phyloP scores from a whole-genome alignment of 140 eudicot species.

The Ambrosia hybrid region DNA sequence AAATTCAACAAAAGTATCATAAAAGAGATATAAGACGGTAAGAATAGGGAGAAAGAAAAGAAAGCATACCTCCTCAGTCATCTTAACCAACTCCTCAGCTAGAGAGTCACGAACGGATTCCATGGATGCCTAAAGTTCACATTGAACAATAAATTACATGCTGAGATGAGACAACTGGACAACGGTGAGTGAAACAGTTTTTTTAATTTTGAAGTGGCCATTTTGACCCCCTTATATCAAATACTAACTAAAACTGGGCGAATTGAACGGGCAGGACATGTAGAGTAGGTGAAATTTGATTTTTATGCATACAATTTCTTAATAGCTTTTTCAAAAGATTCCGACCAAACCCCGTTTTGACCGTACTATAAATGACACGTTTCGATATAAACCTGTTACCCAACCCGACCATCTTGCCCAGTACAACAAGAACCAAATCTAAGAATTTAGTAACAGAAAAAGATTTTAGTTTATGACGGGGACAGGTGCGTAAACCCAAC shows the following conservation, averaged over 20 bases:
- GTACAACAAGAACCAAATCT: not conserved
- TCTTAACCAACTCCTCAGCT: slow-evolving; percentile 92
- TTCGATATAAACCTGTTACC: not conserved
- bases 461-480: not conserved
- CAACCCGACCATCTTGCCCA: not conserved
- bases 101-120: slow-evolving; percentile 95
- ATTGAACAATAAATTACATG: slow-evolving; percentile 6
- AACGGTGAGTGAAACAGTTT: not conserved
- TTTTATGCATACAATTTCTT: slow-evolving; percentile 12
- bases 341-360: not conserved
- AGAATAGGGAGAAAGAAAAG: not conserved
- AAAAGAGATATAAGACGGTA: not conserved
- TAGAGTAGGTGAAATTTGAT: not conserved
- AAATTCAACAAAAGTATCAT: slow-evolving; percentile 3
- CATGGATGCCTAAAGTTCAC: slow-evolving; percentile 72
- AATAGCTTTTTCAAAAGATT: not conserved
- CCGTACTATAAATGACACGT: not conserved
- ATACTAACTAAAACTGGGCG: not conserved
- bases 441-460: not conserved
- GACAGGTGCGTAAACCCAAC: not conserved
- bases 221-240: not conserved
- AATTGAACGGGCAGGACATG: not conserved
- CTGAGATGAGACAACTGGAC: slow-evolving; percentile 14
- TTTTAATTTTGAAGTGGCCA: not conserved
- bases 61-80: slow-evolving; percentile 71